Percentiles rank a stretch among this genome's conserved stretches.
These are phyloP conservation scores for Hemisphaericaspora xylanilytica DNA, from an alignment of 1,139 yeast genomes.

Conservation along the genomic window DNA sequence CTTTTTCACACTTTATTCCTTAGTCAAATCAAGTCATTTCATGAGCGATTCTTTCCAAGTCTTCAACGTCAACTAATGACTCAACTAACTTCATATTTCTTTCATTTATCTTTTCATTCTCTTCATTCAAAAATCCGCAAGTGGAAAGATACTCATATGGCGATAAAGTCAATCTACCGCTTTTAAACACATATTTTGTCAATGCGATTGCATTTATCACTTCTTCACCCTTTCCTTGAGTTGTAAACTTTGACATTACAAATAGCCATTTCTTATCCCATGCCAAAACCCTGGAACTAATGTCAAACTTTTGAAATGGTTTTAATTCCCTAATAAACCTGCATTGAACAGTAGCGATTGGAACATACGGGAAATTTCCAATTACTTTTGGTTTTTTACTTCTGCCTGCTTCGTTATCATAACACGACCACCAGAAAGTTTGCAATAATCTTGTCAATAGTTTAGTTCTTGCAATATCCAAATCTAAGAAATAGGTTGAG, in stretches of 20 bases:
- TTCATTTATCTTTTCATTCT: slow-evolving; percentile 41
- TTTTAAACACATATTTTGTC: slow-evolving; percentile 78
- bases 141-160: slow-evolving; percentile 59
- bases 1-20: too few relatives aligned
- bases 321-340: slow-evolving; percentile 70
- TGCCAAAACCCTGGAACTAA: slow-evolving; percentile 62
- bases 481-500: slow-evolving; percentile 79
- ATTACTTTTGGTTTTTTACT: slow-evolving; percentile 20
- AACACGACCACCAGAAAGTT: slow-evolving; percentile 41
- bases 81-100: slow-evolving; percentile 28
- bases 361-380: slow-evolving; percentile 60
- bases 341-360: slow-evolving; percentile 72
- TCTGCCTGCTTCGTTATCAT: slow-evolving; percentile 40
- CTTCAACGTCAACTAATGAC: slow-evolving; percentile 30
- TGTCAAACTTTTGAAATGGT: slow-evolving; percentile 57
- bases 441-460: slow-evolving; percentile 56
- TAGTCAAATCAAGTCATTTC: slow-evolving; percentile 5
- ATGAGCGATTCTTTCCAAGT: slow-evolving; percentile 23
- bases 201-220: slow-evolving; percentile 59
- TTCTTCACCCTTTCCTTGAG: slow-evolving; percentile 31
- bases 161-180: slow-evolving; percentile 65
- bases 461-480: slow-evolving; percentile 76
- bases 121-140: slow-evolving; percentile 57
- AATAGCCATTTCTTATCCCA: slow-evolving; percentile 91
- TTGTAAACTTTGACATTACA: slow-evolving; percentile 60